Conservation (phyloP, 2,329 filamentous ascomycete species). For the Colletotrichum cuscutae region DNA sequence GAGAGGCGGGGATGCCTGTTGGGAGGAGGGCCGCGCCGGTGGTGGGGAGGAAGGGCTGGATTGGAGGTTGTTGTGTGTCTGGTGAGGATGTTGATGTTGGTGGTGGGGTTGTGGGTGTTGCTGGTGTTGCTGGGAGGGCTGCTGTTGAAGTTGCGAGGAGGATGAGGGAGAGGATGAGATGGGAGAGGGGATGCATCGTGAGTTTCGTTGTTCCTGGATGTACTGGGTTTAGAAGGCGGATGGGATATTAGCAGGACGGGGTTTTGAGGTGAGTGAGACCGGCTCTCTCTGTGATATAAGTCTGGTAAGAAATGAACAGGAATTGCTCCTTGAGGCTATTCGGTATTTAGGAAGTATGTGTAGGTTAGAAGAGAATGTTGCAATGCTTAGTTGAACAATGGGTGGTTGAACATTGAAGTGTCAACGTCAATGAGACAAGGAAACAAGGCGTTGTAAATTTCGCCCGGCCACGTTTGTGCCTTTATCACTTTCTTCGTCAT, state of each 20-base stretch:
- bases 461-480: background rate
- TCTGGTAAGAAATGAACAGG: background rate
- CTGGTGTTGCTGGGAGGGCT: constrained; percentile 27
- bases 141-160: constrained; percentile 12
- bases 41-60: constrained; percentile 16
- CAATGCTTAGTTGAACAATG: background rate
- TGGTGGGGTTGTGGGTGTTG: constrained; percentile 5
- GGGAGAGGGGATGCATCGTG: constrained; percentile 7
- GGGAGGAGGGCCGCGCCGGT: background rate
- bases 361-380: background rate
- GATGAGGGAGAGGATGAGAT: constrained; percentile 8
- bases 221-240: background rate
- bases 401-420: background rate
- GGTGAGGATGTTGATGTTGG: background rate
- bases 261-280: background rate
- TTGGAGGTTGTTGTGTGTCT: background rate
- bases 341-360: background rate
- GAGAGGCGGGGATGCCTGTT: background rate
- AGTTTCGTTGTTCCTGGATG: too few species aligned
- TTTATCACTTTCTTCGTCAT: constrained; percentile 7
- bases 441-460: background rate
- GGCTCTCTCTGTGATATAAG: background rate
- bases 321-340: background rate
- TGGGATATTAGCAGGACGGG: background rate
- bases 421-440: background rate